phyloP scores from a whole-genome alignment of 2,329 filamentous ascomycete genomes.

The Calonectria ilicicola region DNA sequence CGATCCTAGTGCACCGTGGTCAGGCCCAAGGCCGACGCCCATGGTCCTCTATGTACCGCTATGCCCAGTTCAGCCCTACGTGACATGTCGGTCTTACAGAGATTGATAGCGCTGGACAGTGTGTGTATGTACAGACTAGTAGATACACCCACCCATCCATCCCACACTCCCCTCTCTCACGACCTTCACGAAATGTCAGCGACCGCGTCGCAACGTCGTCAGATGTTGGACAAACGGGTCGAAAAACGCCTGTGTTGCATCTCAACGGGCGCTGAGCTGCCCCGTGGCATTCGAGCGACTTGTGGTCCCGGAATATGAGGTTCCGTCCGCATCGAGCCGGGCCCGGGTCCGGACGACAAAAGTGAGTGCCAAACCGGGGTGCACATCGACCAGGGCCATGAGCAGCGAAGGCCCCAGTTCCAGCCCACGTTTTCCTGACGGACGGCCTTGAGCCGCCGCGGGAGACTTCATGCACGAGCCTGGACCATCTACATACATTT shows the following conservation, averaged over 20 bases:
- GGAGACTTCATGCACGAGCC: constrained; percentile 13
- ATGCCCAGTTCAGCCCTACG: constrained; percentile 23
- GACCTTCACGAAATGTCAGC: background rate
- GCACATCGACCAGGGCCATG: constrained; percentile 33
- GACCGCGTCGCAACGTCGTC: background rate
- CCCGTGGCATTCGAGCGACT: constrained; percentile 27
- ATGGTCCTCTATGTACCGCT: background rate
- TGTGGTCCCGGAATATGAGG: constrained; percentile 8
- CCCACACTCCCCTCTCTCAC: background rate
- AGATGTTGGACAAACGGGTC: constrained; percentile 8
- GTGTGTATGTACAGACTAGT: background rate
- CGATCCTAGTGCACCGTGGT: constrained; percentile 29
- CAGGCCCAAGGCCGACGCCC: constrained; percentile 10
- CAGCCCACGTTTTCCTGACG: constrained; percentile 39
- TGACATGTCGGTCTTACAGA: constrained; percentile 27
- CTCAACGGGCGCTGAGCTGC: constrained; percentile 36
- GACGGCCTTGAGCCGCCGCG: constrained; percentile 24
- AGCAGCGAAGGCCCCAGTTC: constrained; percentile 25
- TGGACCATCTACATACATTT: constrained; percentile 9
- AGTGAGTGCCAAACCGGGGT: constrained; percentile 36
- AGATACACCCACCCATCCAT: background rate
- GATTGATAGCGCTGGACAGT: background rate
- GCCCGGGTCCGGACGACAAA: constrained; percentile 29
- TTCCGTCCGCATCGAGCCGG: constrained; percentile 15
- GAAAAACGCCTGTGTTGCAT: constrained; percentile 17